Base-by-base conservation (phyloP, 192 early-diverging fungal species). In the Coemansia sp. region DNA sequence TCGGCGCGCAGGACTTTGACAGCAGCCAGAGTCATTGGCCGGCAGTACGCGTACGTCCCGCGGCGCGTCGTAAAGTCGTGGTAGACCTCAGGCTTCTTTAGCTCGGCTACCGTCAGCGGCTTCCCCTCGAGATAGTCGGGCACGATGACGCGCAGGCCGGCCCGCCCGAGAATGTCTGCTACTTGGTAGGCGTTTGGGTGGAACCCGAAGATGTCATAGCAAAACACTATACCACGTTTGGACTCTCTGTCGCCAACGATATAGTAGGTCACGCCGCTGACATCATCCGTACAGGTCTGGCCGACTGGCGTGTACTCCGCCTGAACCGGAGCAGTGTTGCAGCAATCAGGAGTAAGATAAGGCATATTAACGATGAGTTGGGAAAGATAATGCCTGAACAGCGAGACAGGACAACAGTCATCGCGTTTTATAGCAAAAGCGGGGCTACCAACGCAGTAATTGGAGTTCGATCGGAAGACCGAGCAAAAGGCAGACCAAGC, bases 191-290 rank as follows among this genome's bases (percentile, higher is more conserved):
- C 71, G 46, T 89, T 87, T 29, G 79, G 74, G 65, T 81, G 75
- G 59, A 68, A 76, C 21, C 80, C 86, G 64, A 88, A 91, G 65
- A 91, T 88, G 65, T 91, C 89, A 62, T 89, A 89, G 66, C 87
- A 78, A 44, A 83, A 70, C 2, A 91, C 56, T 42, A 89, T 50
- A 51, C 80, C 86, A 8, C 83, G 77, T 70, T 86, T 74, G 34
- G 87, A 56, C 24, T 39, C 44, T 63, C 57, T 71, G 48, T 64
- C 60, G 16, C 83, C 81, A 13, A 74, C 74, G 27, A 67, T 67
- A 53, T 81, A 78, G 68, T 62, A 68, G 8, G 74, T 66, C 24
- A 67, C 37, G 14, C 66, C 66, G 29, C 62, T 62, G 39, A 54
- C 42, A 29, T 61, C 27, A 16, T 21, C 53, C 42, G 42, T 44